Percentiles rank a stretch among this genome's conserved stretches.
Conservation (phyloP, 2,329 filamentous ascomycete genomes). For the Rhinocladiella similis region DNA sequence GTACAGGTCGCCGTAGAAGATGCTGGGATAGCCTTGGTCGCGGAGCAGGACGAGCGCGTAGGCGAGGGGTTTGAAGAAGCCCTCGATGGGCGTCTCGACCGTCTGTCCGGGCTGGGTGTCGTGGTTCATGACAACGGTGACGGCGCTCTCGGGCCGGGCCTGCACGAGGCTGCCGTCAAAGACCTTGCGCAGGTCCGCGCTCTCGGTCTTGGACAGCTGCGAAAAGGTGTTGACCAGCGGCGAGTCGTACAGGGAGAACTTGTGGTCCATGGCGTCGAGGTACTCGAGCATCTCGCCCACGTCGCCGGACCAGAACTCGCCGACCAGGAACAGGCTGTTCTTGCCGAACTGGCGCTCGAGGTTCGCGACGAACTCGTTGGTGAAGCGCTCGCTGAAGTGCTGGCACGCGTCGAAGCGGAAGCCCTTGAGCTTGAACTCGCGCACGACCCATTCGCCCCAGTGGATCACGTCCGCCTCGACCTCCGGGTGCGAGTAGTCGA, state of each 20-base stretch:
- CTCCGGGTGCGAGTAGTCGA: conserved; percentile 65
- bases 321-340: conserved; percentile 63
- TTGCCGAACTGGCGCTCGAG: conserved; percentile 52
- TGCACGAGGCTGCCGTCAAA: conserved; percentile 63
- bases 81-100: conserved; percentile 58
- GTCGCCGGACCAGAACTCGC: conserved; percentile 68
- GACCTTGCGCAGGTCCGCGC: conserved; percentile 63
- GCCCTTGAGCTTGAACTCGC: conserved; percentile 61
- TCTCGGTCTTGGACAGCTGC: conserved; percentile 55
- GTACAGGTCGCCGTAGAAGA: conserved; percentile 72
- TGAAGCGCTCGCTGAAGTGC: conserved; percentile 69
- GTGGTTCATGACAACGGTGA: conserved; percentile 72
- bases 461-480: conserved; percentile 64
- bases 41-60: conserved; percentile 71
- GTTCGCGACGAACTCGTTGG: conserved; percentile 62
- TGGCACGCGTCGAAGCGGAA: conserved; percentile 73
- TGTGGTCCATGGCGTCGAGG: conserved; percentile 58
- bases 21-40: conserved; percentile 60
- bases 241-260: conserved; percentile 65
- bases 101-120: conserved; percentile 56
- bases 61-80: conserved; percentile 70
- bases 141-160: conserved; percentile 55
- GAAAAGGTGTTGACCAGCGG: conserved; percentile 70
- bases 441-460: conserved; percentile 69
- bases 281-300: conserved; percentile 50